phyloP scores from a whole-genome alignment of 192 early-diverging fungal species.

The Backusella sp. region DNA sequence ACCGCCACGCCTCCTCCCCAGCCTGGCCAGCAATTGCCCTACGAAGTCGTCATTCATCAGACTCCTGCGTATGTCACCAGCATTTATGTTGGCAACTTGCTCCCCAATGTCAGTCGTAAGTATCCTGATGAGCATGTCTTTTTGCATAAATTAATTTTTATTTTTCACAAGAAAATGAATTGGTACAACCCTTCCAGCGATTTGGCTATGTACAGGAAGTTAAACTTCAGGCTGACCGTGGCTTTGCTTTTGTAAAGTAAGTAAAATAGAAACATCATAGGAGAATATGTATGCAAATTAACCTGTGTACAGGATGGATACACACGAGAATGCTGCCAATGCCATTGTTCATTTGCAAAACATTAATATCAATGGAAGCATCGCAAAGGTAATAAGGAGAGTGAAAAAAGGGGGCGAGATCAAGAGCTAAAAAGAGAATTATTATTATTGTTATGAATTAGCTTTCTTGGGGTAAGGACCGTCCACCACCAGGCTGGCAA shows the following conservation, averaged over 20 bases:
- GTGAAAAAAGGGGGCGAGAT: neutral
- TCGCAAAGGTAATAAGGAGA: slow-evolving; percentile 59
- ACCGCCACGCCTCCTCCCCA: slow-evolving; percentile 39
- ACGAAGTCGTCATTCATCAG: slow-evolving; percentile 71
- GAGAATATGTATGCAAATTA: neutral
- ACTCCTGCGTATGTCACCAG: slow-evolving; percentile 84
- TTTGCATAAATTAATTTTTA: slow-evolving; percentile 18
- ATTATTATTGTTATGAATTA: slow-evolving; percentile 21
- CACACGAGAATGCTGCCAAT: slow-evolving; percentile 85
- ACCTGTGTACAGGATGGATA: slow-evolving; percentile 59
- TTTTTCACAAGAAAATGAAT: slow-evolving; percentile 54
- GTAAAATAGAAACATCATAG: neutral
- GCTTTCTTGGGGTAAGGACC: slow-evolving; percentile 90
- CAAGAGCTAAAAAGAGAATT: neutral
- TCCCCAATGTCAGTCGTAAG: slow-evolving; percentile 74
- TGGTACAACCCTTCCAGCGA: slow-evolving; percentile 69
- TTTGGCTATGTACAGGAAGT: slow-evolving; percentile 80
- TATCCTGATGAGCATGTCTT: neutral
- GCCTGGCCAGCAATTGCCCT: slow-evolving; percentile 53
- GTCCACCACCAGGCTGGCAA: slow-evolving; percentile 49
- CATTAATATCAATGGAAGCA: slow-evolving; percentile 68
- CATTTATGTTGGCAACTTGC: slow-evolving; percentile 88
- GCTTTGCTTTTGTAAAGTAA: slow-evolving; percentile 88
- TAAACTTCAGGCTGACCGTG: slow-evolving; percentile 86
- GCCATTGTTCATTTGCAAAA: slow-evolving; percentile 86